phyloP scores from a whole-genome alignment of 176 grass and related monocot genomes.

The Alloteropsis semialata region DNA sequence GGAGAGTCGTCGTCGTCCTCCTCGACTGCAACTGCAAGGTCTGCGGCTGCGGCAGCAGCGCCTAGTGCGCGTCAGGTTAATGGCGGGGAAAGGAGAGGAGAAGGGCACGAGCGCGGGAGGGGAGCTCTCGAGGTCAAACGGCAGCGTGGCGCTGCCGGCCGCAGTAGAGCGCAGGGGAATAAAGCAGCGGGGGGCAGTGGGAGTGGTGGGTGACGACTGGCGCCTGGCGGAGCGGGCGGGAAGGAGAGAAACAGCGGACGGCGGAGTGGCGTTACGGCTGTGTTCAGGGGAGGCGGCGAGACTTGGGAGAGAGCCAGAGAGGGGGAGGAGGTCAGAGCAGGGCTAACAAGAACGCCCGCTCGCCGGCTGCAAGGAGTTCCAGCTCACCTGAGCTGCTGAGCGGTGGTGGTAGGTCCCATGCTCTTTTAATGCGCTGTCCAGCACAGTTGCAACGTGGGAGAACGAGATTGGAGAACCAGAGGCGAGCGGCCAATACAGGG shows the following conservation, averaged over 20 bases:
- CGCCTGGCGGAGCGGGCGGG: not conserved
- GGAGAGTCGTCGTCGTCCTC: not conserved
- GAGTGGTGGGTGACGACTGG: not conserved
- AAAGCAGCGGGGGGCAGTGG: not conserved
- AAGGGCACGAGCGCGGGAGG: not conserved
- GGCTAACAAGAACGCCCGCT: too few relatives aligned
- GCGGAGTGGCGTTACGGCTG: not conserved
- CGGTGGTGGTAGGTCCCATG: too few relatives aligned
- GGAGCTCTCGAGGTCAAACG: constrained; percentile 24
- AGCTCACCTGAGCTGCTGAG: too few relatives aligned
- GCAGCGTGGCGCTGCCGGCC: not conserved
- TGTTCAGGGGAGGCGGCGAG: too few relatives aligned
- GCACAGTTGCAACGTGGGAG: too few relatives aligned
- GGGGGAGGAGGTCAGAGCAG: too few relatives aligned
- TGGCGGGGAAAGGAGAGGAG: not conserved
- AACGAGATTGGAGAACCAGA: too few relatives aligned
- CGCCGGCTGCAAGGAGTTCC: too few relatives aligned
- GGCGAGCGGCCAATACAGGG: too few relatives aligned
- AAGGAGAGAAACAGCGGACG: not conserved
- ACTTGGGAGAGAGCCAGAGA: too few relatives aligned
- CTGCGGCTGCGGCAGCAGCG: not conserved
- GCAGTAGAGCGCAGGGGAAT: not conserved
- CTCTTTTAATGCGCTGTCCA: too few relatives aligned
- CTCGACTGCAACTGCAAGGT: not conserved
- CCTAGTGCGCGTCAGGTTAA: not conserved